phyloP scores from a whole-genome alignment of 345 rosid species.

The Cardamine occulta region DNA sequence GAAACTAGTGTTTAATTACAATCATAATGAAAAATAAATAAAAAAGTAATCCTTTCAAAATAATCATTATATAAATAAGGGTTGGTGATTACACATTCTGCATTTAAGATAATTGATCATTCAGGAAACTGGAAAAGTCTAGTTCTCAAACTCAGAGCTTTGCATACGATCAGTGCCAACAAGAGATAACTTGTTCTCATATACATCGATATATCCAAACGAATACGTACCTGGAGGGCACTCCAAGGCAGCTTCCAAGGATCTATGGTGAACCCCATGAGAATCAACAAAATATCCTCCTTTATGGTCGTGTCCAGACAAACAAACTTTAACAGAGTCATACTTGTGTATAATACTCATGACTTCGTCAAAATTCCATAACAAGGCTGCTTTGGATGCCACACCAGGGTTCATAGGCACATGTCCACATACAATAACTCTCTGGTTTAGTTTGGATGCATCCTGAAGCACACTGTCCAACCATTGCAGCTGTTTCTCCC shows the following conservation, averaged over 20 bases:
- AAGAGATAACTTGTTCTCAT: conserved; percentile 66
- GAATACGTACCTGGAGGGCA: conserved; percentile 89
- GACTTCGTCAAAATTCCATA: conserved; percentile 89
- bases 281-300: conserved; percentile 82
- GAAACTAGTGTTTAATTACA: background rate
- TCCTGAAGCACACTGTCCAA: conserved; percentile 66
- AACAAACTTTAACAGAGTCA: conserved; percentile 76
- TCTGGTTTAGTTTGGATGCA: conserved; percentile 67
- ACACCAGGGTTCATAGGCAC: conserved; percentile 75
- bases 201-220: conserved; percentile 75
- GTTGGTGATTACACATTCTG: conserved; percentile 13
- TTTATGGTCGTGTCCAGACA: conserved; percentile 83
- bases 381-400: conserved; percentile 57
- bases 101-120: background rate
- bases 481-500: conserved; percentile 80
- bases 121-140: background rate
- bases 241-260: conserved; percentile 86
- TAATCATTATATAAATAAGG: conserved; percentile 1
- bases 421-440: conserved; percentile 81
- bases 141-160: conserved; percentile 51
- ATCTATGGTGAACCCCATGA: conserved; percentile 81
- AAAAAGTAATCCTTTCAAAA: background rate
- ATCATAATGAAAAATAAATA: background rate
- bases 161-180: conserved; percentile 64
- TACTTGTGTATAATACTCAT: conserved; percentile 73